These are phyloP conservation scores for Aspergillus cejpii DNA, from an alignment of 2,329 filamentous ascomycete genomes.

Conservation along the genomic window DNA sequence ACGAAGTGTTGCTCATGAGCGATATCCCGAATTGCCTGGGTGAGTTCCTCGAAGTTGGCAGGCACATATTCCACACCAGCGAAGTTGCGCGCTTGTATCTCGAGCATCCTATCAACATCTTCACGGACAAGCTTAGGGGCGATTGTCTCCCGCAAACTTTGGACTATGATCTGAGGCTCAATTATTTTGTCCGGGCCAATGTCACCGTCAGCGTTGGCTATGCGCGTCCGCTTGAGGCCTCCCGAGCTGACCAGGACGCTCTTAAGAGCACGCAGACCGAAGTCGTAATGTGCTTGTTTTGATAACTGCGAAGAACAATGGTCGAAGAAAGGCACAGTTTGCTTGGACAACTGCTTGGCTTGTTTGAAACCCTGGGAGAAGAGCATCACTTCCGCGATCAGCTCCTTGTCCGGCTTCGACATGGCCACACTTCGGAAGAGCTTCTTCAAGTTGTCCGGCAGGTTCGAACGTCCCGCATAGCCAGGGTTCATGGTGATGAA, in stretches of 20 bases:
- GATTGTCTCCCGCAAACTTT: conserved; percentile 97
- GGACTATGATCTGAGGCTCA: conserved; percentile 95
- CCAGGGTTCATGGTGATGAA: conserved; percentile 99
- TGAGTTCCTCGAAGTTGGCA: conserved; percentile 72
- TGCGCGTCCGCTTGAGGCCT: conserved; percentile 79
- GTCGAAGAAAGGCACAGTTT: conserved; percentile 98
- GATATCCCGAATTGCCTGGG: conserved; percentile 72
- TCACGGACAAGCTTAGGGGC: conserved; percentile 91
- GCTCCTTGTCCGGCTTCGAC: conserved; percentile 99
- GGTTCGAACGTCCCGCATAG: conserved; percentile 93
- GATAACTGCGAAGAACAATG: conserved; percentile 73
- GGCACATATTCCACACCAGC: conserved; percentile 89
- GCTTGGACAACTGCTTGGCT: conserved; percentile 86
- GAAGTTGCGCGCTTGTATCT: conserved; percentile 79
- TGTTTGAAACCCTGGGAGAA: conserved; percentile 99
- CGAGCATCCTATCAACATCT: conserved; percentile 81
- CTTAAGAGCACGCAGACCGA: conserved; percentile 93
- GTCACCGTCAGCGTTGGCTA: conserved; percentile 53
- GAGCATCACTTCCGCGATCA: conserved; percentile 99
- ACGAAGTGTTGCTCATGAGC: conserved; percentile 81
- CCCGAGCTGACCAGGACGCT: conserved; percentile 97
- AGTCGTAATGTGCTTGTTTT: conserved; percentile 98
- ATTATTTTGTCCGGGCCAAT: conserved; percentile 64
- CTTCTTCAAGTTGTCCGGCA: conserved; percentile 99
- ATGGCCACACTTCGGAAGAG: conserved; percentile 98